A percentile compares a stretch with the other conserved stretches of the same genome.
Evolutionary conservation across 257 asterid species (phyloP).

Genomic region (Lithospermum erythrorhizon): DNA sequence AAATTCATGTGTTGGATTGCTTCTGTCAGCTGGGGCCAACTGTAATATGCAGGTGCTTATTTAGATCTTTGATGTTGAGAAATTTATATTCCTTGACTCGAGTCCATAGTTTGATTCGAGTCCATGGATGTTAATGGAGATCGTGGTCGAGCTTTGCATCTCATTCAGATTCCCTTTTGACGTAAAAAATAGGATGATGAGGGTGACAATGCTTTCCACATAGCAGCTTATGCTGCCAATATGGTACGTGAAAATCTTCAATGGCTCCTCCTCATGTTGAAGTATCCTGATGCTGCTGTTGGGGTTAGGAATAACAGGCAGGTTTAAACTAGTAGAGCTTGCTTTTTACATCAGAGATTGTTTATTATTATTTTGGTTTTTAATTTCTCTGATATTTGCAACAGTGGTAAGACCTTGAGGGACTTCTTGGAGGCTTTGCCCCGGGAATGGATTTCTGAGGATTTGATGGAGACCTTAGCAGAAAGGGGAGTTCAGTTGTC

Average conservation of each 20-base stretch:
- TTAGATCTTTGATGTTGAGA: not conserved
- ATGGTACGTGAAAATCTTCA: conserved; percentile 94
- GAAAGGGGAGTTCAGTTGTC: conserved; percentile 69
- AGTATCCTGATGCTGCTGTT: conserved; percentile 75
- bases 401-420: conserved; percentile 79
- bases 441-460: conserved; percentile 98
- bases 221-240: conserved; percentile 92
- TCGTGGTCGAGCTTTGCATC: conserved; percentile 2
- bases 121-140: not conserved
- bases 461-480: conserved; percentile 66
- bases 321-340: conserved; percentile 24
- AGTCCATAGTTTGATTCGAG: not conserved
- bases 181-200: conserved; percentile 75
- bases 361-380: not conserved
- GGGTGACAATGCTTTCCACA: conserved; percentile 96
- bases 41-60: conserved; percentile 74
- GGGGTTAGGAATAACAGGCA: conserved; percentile 92
- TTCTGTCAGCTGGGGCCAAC: conserved; percentile 90
- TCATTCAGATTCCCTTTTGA: conserved; percentile 14
- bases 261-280: conserved; percentile 83
- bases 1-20: conserved; percentile 86
- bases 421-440: conserved; percentile 96
- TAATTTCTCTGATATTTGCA: conserved; percentile 3
- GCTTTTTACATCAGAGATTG: conserved; percentile 9
- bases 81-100: not conserved